These are phyloP conservation scores for Metarhizium guizhouense DNA, from an alignment of 2,329 filamentous ascomycete species.

Conservation along the genomic window DNA sequence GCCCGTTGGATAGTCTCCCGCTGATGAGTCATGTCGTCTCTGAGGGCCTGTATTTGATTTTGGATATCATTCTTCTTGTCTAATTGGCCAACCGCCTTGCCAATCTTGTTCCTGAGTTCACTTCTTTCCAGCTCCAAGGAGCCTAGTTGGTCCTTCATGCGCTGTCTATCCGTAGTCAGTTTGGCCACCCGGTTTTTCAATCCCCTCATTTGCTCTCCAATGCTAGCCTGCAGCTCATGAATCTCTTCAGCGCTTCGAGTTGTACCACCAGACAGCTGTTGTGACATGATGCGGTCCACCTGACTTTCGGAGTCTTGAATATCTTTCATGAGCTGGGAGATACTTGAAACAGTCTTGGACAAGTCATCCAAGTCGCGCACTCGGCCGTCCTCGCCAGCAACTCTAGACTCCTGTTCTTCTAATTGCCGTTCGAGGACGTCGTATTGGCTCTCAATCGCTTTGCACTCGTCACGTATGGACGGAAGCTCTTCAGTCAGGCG, in stretches of 20 bases:
- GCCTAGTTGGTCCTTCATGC: conserved; percentile 57
- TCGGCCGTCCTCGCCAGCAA: conserved; percentile 54
- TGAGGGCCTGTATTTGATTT: conserved; percentile 64
- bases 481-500: conserved; percentile 67
- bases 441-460: conserved; percentile 52
- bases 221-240: conserved; percentile 61
- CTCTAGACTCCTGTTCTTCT: conserved; percentile 58
- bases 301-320: conserved; percentile 63
- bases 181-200: conserved; percentile 57
- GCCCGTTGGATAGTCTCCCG: conserved; percentile 59
- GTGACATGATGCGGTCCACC: conserved; percentile 64
- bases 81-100: conserved; percentile 60
- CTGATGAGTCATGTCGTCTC: conserved; percentile 57
- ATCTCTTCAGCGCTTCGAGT: conserved; percentile 75
- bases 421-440: conserved; percentile 50
- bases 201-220: conserved; percentile 57
- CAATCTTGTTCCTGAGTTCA: conserved; percentile 65
- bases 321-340: conserved; percentile 63
- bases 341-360: conserved; percentile 65
- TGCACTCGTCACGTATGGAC: conserved; percentile 53
- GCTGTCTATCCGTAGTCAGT: conserved; percentile 61
- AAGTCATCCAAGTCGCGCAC: conserved; percentile 69
- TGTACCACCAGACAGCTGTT: conserved; percentile 59
- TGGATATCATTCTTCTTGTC: conserved; percentile 70
- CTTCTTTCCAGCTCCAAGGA: conserved; percentile 68